Conservation (phyloP, 2,329 filamentous ascomycete genomes). For the Botrytis fabae region DNA sequence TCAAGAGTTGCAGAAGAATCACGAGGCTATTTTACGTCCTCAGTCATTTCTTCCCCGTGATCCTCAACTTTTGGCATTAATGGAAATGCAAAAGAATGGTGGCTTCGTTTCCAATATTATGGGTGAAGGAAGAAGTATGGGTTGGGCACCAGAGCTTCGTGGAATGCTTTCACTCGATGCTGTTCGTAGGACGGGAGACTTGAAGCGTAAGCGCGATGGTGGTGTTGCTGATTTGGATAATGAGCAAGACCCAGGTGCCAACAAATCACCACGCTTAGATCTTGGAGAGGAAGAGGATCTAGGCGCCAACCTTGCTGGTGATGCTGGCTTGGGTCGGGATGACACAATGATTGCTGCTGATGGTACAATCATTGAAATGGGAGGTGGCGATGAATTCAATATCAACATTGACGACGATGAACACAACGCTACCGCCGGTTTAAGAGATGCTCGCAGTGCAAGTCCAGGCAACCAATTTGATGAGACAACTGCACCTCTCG, state of each 20-base stretch:
- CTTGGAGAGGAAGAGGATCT: constrained; percentile 62
- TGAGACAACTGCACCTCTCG: constrained; percentile 71
- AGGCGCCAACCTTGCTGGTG: constrained; percentile 47
- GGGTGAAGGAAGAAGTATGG: constrained; percentile 72
- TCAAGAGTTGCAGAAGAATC: constrained; percentile 81
- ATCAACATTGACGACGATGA: constrained; percentile 50
- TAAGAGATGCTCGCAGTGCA: constrained; percentile 40
- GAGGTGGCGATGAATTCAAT: constrained; percentile 53
- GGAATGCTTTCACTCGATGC: constrained; percentile 88
- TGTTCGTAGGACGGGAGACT: constrained; percentile 71
- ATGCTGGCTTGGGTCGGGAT: constrained; percentile 52
- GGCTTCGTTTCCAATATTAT: constrained; percentile 87
- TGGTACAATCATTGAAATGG: constrained; percentile 64
- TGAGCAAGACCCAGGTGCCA: constrained; percentile 56
- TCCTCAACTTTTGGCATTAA: constrained; percentile 79
- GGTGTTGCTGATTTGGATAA: constrained; percentile 78
- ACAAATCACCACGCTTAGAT: constrained; percentile 66
- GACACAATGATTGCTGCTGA: constrained; percentile 49
- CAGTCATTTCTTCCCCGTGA: constrained; percentile 84
- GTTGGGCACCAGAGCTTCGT: constrained; percentile 89
- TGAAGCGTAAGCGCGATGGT: constrained; percentile 92
- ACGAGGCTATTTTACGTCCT: constrained; percentile 80
- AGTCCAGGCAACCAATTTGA: constrained; percentile 66
- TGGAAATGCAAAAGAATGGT: constrained; percentile 89
- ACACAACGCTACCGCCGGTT: constrained; percentile 47